Evolutionary conservation across 768 basidiomycete genomes (phyloP).

Genomic region (Cystobasidium ongulense): DNA sequence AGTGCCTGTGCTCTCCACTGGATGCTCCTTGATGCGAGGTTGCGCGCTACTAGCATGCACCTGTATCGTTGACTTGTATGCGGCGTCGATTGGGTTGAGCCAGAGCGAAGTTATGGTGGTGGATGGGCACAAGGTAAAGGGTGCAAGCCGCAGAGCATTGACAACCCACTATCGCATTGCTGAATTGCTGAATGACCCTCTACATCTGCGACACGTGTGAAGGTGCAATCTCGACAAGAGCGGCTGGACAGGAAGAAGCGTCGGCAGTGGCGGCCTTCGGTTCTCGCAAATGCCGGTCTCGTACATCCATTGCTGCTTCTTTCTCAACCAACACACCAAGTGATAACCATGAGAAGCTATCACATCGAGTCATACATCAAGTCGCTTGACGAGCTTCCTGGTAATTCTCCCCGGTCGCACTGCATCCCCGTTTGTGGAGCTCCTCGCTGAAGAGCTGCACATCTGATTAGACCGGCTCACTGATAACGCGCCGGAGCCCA

Average conservation of each 20-base stretch:
- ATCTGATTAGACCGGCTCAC: background rate
- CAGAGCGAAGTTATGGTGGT: background rate
- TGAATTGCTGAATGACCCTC: too few species aligned
- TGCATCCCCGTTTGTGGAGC: background rate
- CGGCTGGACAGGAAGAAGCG: too few species aligned
- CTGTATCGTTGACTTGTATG: background rate
- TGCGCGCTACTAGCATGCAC: slow-evolving; percentile 5
- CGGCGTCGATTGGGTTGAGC: background rate
- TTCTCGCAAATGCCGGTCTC: too few species aligned
- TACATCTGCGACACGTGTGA: too few species aligned
- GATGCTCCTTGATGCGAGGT: background rate
- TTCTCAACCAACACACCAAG: background rate
- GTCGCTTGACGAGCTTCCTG: slow-evolving; percentile 11
- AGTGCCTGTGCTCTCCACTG: background rate
- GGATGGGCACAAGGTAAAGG: too few species aligned
- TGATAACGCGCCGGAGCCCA: slow-evolving; percentile 25
- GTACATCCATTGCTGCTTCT: too few species aligned
- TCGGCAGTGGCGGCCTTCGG: too few species aligned
- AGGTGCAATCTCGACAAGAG: too few species aligned
- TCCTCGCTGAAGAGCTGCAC: background rate
- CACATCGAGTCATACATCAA: slow-evolving; percentile 20
- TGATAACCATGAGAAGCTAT: slow-evolving; percentile 18
- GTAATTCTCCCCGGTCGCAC: background rate
- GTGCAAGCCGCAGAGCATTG: too few species aligned
- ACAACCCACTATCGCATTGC: too few species aligned